These are phyloP conservation scores for Globisporangium abappressorium DNA, from an alignment of 352 stramenopile genomes.

Conservation along the genomic window DNA sequence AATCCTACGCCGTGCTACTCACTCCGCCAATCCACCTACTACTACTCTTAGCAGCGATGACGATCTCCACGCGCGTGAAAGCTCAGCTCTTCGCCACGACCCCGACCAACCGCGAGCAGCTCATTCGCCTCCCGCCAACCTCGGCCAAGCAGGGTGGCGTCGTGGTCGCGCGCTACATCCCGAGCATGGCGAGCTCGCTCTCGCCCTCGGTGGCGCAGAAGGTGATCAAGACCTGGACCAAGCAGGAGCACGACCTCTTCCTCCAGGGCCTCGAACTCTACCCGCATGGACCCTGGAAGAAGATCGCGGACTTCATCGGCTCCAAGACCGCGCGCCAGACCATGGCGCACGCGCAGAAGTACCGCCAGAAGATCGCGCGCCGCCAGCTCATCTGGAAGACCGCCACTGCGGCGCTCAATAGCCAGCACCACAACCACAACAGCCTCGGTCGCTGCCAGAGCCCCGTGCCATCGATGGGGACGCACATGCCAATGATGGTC, in stretches of 20 bases:
- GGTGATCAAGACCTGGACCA: conserved; percentile 27
- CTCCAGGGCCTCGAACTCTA: conserved; percentile 26
- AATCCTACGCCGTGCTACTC: not conserved
- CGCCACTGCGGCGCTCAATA: conserved; percentile 3
- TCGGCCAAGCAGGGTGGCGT: conserved; percentile 28
- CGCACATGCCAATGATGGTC: conserved; percentile 1
- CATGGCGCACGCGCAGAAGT: conserved; percentile 33
- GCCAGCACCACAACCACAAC: conserved; percentile 1
- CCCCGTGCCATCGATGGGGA: conserved; percentile 21
- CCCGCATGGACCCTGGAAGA: conserved; percentile 25
- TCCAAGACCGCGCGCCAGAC: conserved; percentile 26
- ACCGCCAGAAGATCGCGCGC: conserved; percentile 28
- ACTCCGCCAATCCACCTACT: not conserved
- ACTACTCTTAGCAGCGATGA: conserved; percentile 11
- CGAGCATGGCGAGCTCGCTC: conserved; percentile 17
- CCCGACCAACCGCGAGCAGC: conserved; percentile 21
- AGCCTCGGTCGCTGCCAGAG: not conserved
- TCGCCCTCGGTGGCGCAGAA: conserved; percentile 20
- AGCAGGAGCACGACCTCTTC: conserved; percentile 27
- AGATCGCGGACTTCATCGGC: conserved; percentile 24
- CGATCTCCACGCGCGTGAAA: conserved; percentile 26
- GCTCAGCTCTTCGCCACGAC: conserved; percentile 21
- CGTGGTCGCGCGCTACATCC: conserved; percentile 27
- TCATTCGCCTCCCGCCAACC: conserved; percentile 23
- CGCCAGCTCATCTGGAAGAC: conserved; percentile 25